Conservation (phyloP, 73 alveolate species). For the Paramecium sexaurelia region DNA sequence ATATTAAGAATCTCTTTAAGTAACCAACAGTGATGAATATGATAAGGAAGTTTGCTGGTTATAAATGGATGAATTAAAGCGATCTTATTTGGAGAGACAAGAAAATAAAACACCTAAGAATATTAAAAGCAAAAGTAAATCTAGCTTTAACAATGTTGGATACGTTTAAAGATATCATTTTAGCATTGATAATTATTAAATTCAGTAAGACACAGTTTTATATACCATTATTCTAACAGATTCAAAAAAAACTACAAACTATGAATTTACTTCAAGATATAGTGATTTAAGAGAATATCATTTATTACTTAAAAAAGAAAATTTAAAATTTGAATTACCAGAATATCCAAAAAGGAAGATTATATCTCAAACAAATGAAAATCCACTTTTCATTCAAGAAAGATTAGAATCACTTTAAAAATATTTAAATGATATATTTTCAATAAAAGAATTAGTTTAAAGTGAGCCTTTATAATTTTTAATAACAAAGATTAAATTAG, state of each 20-base stretch:
- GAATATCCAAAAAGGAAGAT: slow-evolving; percentile 36
- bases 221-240: slow-evolving; percentile 1
- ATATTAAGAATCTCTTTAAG: neutral
- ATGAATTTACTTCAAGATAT: slow-evolving; percentile 12
- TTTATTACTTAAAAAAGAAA: neutral
- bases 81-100: slow-evolving; percentile 50
- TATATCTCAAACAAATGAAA: slow-evolving; percentile 21
- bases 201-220: neutral
- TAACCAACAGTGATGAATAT: neutral
- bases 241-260: neutral
- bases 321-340: neutral
- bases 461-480: slow-evolving; percentile 9
- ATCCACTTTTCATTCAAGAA: slow-evolving; percentile 6
- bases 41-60: slow-evolving; percentile 28
- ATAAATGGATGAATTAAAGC: slow-evolving; percentile 48
- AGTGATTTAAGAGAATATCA: slow-evolving; percentile 43
- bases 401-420: slow-evolving; percentile 2
- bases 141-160: neutral
- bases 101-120: neutral
- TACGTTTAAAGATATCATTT: slow-evolving; percentile 21
- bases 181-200: neutral
- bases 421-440: neutral
- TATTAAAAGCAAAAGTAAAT: neutral
- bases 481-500: neutral
- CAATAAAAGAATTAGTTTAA: neutral